Base-by-base conservation (phyloP, 352 stramenopile species). In the Plasmopara muralis region DNA sequence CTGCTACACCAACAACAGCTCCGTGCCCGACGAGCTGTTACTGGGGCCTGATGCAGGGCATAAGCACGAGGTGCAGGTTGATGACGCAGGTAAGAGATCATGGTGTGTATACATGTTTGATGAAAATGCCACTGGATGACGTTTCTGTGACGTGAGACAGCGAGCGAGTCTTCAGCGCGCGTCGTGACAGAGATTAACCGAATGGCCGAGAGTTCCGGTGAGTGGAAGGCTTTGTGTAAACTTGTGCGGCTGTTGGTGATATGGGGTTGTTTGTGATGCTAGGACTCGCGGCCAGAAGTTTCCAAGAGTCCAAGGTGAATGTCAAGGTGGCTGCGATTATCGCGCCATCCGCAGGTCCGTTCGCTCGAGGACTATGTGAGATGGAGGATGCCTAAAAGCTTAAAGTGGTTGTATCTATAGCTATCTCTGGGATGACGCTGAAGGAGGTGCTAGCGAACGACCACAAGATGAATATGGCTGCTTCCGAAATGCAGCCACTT, bases 1-100 rank as follows among this genome's bases (percentile, higher is more conserved):
- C 20, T 90, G 73, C 62, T 90, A 88, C 61, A 72, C 64, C 16
- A 90, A 84, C 62, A 90, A 86, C 66, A 90, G 72, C 68, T 81
- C 77, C 2, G 75, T 90, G 8, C 80, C 80, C 1, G 75, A 90
- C 37, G 77, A 87, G 20, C 50, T 88, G 43, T 51, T 88, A 43
- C 58, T 90, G 2, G 80, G 51, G 5, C 46, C 30, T 8, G 53
- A 69, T 18, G 50, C 34, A 8, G 50, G 48, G 25, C 15, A 53
- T 14, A 69, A 61, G 35, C 53, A 71, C 18, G 64, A 73, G 15
- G 9, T 18, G n/a, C 53, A 60, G 12, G 39, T 5, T 31, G 43
- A 49, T n/a, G 43, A 31, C 4, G 12, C 60, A 47, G 53, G 66
- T 66, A 47, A 40, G 12, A 5, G 14, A 4, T 45, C 16, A 35